These are phyloP conservation scores for Phytophthora citricola DNA, from an alignment of 352 stramenopile species.

Conservation along the genomic window DNA sequence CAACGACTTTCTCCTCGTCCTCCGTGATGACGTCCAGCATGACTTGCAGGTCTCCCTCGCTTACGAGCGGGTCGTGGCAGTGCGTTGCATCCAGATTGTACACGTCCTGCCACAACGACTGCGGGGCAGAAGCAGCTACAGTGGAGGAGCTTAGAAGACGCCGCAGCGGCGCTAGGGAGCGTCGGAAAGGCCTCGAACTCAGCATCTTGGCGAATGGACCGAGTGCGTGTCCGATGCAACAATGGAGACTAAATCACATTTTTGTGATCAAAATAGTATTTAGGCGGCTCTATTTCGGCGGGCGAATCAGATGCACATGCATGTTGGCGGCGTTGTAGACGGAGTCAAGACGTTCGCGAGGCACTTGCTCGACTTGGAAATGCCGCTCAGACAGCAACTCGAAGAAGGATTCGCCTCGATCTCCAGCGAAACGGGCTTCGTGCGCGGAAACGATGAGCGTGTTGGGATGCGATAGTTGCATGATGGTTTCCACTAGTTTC, in stretches of 20 bases:
- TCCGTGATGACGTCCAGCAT: constrained; percentile 75
- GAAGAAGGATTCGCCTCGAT: constrained; percentile 61
- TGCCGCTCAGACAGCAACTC: constrained; percentile 29
- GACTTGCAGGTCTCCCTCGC: constrained; percentile 66
- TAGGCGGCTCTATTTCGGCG: neutral
- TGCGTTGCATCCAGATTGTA: constrained; percentile 65
- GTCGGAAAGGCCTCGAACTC: constrained; percentile 5
- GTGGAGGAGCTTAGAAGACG: constrained; percentile 12
- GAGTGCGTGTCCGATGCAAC: constrained; percentile 5
- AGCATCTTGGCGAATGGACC: constrained; percentile 28
- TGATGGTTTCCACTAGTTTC: constrained; percentile 54
- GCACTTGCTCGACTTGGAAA: constrained; percentile 42
- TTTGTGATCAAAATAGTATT: constrained; percentile 11
- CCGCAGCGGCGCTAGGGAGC: constrained; percentile 13
- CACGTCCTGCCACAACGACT: constrained; percentile 38
- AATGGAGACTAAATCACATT: constrained; percentile 3
- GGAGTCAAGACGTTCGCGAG: constrained; percentile 40
- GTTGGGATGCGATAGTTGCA: constrained; percentile 35
- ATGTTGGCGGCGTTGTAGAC: constrained; percentile 56
- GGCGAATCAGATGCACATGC: constrained; percentile 52
- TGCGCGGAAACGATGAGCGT: constrained; percentile 56
- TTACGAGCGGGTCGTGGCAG: constrained; percentile 65
- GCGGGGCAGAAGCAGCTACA: constrained; percentile 1
- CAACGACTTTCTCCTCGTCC: constrained; percentile 73
- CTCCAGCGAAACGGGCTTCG: constrained; percentile 63